Evolutionary conservation across 2,329 filamentous ascomycete genomes (phyloP), one percentile per base, ranked within the genome.

Genomic region (Colletotrichum sp.): DNA sequence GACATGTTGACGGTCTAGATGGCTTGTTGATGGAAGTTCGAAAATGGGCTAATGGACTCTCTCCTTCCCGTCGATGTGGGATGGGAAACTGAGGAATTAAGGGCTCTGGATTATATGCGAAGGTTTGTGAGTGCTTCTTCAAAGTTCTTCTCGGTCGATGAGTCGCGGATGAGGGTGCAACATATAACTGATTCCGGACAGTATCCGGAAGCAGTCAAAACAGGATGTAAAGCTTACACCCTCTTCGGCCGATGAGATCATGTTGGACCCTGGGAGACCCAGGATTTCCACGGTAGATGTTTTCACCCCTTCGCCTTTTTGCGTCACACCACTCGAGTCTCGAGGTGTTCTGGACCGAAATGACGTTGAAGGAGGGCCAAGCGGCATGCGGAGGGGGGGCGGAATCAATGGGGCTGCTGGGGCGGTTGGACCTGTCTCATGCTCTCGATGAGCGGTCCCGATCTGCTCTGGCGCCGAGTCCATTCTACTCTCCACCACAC

Each of bases 331-430:
- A 39, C 60, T 75, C 65, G 66, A 69, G 60, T 76, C 66, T 71
- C 32, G 65, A 26, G 28, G 57, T 62, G 74, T 73, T 75, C 75
- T 76, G 72, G 75, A 76, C 72, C 76, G 74, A 21, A 69, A 80
- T 82, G 81, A 82, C 80, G 81, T 82, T 81, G 81, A 81, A 75
- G 70, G 68, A 69, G 73, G 73, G 73, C 70, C 73, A 76, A 76
- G 73, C 73, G 70, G 70, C 69, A 67, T 76, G 73, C 59, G 71
- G 65, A 65, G 71, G 55, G 64, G 70, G 72, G 63, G 73, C 63
- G 73, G 63, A 59, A 72, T 72, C 24, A 68, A 63, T 64, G 73
- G 73, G 73, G 69, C 73, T 52, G 69, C 63, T 67, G 70, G 64
- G 73, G 73, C 70, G 28, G 32, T 36, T 73, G 70, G 73, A 24